Evolutionary conservation across 148 eudicot genomes (phyloP).

Genomic region (Dysphania ambrosioides): DNA sequence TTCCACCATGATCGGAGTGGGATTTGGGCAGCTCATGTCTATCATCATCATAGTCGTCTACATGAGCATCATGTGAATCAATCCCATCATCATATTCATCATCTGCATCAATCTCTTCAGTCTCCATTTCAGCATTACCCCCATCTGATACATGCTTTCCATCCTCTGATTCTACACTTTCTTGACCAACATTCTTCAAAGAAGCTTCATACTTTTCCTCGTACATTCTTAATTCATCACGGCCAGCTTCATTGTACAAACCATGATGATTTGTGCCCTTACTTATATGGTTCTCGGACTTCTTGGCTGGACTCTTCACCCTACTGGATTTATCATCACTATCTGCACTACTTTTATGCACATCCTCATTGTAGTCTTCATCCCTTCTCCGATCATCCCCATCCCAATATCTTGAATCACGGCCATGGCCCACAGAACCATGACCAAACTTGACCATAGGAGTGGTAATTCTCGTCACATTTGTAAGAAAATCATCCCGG

Average conservation of each 20-base stretch:
- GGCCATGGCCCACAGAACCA: slow-evolving; percentile 71
- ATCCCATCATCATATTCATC: slow-evolving; percentile 94
- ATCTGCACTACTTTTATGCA: slow-evolving; percentile 35
- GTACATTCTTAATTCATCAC: slow-evolving; percentile 74
- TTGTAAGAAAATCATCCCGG: slow-evolving; percentile 72
- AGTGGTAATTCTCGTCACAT: slow-evolving; percentile 63
- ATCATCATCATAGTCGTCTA: slow-evolving; percentile 51
- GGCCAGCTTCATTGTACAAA: slow-evolving; percentile 95
- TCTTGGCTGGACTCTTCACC: slow-evolving; percentile 34
- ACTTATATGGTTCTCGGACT: slow-evolving; percentile 26
- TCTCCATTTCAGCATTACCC: slow-evolving; percentile 33
- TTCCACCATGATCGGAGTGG: slow-evolving; percentile 35
- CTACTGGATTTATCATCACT: slow-evolving; percentile 29
- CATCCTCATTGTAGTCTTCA: slow-evolving; percentile 86
- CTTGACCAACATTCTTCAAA: slow-evolving; percentile 51
- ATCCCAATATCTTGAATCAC: slow-evolving; percentile 97
- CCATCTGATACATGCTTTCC: slow-evolving; percentile 35
- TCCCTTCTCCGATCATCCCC: slow-evolving; percentile 96
- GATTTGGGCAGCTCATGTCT: slow-evolving; percentile 37
- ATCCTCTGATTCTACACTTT: slow-evolving; percentile 31
- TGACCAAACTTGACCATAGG: slow-evolving; percentile 64
- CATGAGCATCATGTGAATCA: slow-evolving; percentile 61
- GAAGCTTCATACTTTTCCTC: slow-evolving; percentile 91
- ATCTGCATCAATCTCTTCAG: slow-evolving; percentile 48
- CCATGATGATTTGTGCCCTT: slow-evolving; percentile 42